Percentiles rank a stretch among this genome's conserved stretches.
These are phyloP conservation scores for Russula virescens DNA, from an alignment of 768 basidiomycete genomes.

Conservation along the genomic window DNA sequence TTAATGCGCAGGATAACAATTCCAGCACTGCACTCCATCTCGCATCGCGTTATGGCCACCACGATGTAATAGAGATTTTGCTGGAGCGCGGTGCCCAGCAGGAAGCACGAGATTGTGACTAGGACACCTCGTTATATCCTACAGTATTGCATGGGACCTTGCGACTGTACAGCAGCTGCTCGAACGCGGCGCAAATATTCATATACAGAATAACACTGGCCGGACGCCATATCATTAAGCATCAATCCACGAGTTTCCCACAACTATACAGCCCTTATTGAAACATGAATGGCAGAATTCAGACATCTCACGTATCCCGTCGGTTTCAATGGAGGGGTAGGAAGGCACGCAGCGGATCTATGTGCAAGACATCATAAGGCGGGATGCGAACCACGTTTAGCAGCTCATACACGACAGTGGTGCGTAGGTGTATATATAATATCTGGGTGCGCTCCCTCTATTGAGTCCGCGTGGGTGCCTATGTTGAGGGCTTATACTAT, in stretches of 20 bases:
- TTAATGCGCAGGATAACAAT: no score
- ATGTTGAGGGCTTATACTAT: neutral
- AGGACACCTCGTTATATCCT: no score
- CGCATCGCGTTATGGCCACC: no score
- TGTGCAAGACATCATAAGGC: conserved; percentile 76
- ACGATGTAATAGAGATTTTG: no score
- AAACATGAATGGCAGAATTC: conserved; percentile 27
- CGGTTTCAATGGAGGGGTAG: conserved; percentile 76
- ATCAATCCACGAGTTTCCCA: neutral
- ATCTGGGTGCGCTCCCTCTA: conserved; percentile 61
- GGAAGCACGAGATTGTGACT: no score
- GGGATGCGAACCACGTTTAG: conserved; percentile 64
- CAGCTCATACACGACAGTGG: conserved; percentile 46
- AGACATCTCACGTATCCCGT: conserved; percentile 53
- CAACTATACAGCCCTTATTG: neutral
- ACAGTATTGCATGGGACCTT: neutral
- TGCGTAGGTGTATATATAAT: conserved; percentile 81
- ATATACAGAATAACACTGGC: neutral
- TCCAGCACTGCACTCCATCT: no score
- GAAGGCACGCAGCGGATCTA: conserved; percentile 68
- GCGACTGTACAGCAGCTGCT: neutral
- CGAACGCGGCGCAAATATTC: neutral
- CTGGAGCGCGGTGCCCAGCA: no score
- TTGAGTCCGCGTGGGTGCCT: neutral
- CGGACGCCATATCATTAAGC: neutral